Conservation (phyloP, 495 filamentous ascomycete genomes). For the Lentithecium fluviatile region DNA sequence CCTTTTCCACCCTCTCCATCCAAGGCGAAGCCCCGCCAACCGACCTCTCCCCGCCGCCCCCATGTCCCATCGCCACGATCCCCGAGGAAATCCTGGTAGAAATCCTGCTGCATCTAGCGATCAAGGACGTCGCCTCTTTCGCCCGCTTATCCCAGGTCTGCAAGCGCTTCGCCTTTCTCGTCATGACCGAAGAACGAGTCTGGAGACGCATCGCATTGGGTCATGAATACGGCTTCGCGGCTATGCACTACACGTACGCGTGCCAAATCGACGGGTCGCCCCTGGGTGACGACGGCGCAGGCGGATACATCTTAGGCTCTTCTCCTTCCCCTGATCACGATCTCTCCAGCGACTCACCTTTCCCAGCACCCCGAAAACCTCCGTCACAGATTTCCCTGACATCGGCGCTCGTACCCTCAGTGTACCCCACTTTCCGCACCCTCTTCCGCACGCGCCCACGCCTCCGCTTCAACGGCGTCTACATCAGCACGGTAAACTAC, state of each 20-base stretch:
- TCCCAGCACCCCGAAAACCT: neutral
- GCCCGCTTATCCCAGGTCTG: constrained; percentile 79
- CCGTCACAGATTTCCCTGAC: no score
- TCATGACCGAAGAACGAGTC: constrained; percentile 79
- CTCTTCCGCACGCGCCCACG: constrained; percentile 83
- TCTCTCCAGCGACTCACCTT: no score
- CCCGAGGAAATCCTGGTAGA: constrained; percentile 82
- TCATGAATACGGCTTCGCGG: constrained; percentile 69
- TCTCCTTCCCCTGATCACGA: neutral
- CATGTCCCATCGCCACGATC: constrained; percentile 73
- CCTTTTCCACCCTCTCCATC: constrained; percentile 69
- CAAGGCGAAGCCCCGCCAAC: constrained; percentile 55
- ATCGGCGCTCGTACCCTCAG: constrained; percentile 46
- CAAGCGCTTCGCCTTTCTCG: constrained; percentile 80
- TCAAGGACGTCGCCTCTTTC: constrained; percentile 76
- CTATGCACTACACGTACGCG: constrained; percentile 81
- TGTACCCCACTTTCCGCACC: constrained; percentile 49
- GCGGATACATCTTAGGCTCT: constrained; percentile 18
- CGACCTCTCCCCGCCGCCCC: constrained; percentile 65
- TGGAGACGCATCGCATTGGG: constrained; percentile 78
- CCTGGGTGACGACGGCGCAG: constrained; percentile 33
- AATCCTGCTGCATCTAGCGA: constrained; percentile 66
- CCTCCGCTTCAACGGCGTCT: constrained; percentile 89
- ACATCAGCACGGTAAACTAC: constrained; percentile 97
- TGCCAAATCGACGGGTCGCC: constrained; percentile 51